Conservation (phyloP, 73 alveolate genomes). For the Paramecium primaurelia region DNA sequence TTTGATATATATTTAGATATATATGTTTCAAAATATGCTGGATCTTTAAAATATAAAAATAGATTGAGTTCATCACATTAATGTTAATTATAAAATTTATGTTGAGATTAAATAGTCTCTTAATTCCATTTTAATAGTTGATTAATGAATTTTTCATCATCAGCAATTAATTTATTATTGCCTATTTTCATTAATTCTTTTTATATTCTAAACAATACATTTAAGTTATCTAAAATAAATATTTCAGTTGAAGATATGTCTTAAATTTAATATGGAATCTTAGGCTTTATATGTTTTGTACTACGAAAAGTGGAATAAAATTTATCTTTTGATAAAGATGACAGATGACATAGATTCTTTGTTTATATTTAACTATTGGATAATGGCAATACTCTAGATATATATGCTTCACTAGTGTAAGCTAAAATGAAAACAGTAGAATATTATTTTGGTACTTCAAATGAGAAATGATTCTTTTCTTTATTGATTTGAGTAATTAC, state of each 20-base stretch:
- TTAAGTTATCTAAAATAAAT: slow-evolving; percentile 31
- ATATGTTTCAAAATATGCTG: slow-evolving; percentile 68
- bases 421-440: slow-evolving; percentile 57
- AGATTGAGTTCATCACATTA: slow-evolving; percentile 77
- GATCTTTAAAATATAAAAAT: slow-evolving; percentile 75
- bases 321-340: not conserved
- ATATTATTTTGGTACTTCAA: slow-evolving; percentile 47
- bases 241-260: slow-evolving; percentile 59
- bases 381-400: slow-evolving; percentile 36
- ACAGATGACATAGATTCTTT: slow-evolving; percentile 28
- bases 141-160: slow-evolving; percentile 40
- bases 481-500: not conserved
- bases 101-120: slow-evolving; percentile 65
- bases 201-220: not conserved
- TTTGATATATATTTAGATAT: slow-evolving; percentile 64
- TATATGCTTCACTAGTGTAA: not conserved
- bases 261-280: slow-evolving; percentile 29
- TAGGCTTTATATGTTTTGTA: not conserved
- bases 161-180: not conserved
- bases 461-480: slow-evolving; percentile 33
- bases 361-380: slow-evolving; percentile 47
- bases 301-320: slow-evolving; percentile 46
- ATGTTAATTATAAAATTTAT: slow-evolving; percentile 65
- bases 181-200: slow-evolving; percentile 46
- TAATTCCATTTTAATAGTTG: slow-evolving; percentile 66